A percentile compares a stretch with the other conserved stretches of the same genome.
phyloP scores from a whole-genome alignment of 83 land plant genomes.

The Isoetes engelmannii region DNA sequence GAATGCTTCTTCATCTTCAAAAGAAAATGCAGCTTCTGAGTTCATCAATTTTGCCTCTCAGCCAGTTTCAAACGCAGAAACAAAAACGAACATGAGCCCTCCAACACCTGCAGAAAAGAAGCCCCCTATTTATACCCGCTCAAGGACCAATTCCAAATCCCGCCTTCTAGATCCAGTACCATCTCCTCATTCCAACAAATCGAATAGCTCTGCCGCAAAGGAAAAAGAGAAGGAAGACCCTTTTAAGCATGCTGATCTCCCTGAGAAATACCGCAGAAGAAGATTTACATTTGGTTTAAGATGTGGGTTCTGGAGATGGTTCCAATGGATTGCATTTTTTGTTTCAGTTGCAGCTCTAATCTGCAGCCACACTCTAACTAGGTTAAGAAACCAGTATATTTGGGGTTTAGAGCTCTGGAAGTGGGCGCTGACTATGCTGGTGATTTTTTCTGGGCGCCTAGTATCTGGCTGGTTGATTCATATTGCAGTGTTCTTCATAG shows the following conservation, averaged over 20 bases:
- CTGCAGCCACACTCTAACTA: constrained; percentile 37
- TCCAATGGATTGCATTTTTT: constrained; percentile 45
- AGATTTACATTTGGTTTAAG: neutral
- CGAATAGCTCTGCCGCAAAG: constrained; percentile 6
- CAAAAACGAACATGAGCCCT: too few species aligned
- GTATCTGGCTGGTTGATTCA: constrained; percentile 58
- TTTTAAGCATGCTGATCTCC: constrained; percentile 39
- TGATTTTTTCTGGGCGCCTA: constrained; percentile 60
- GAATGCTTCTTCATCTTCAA: too few species aligned
- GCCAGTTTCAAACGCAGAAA: too few species aligned
- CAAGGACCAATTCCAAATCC: too few species aligned
- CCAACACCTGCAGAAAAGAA: too few species aligned
- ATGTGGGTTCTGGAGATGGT: constrained; percentile 26
- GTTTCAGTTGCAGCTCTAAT: constrained; percentile 35
- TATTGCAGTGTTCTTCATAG: constrained; percentile 58
- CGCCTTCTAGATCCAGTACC: too few species aligned
- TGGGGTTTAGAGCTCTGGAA: constrained; percentile 72
- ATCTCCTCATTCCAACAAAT: too few species aligned
- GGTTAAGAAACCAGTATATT: constrained; percentile 14
- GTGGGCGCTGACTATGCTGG: constrained; percentile 61
- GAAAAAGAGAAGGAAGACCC: constrained; percentile 63
- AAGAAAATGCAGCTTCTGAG: too few species aligned
- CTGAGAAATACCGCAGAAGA: constrained; percentile 13
- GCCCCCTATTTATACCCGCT: too few species aligned
- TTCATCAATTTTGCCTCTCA: too few species aligned